Evolutionary conservation across 768 basidiomycete genomes (phyloP).

Genomic region (Pleurotus platypus): DNA sequence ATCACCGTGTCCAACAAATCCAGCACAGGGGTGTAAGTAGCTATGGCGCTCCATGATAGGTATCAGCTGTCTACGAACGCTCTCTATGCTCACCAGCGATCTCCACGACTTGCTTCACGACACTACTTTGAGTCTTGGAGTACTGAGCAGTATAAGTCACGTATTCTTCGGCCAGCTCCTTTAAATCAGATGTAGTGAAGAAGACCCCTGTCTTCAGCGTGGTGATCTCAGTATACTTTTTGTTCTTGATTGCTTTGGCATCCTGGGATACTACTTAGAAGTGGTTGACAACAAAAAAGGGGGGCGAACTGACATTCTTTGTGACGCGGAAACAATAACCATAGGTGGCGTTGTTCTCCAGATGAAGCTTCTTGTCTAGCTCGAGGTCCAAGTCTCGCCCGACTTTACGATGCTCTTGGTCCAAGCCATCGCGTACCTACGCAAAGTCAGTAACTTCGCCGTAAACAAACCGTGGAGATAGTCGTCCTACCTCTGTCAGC

Average conservation of each 20-base stretch:
- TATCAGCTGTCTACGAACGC: constrained; percentile 35
- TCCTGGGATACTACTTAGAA: constrained; percentile 49
- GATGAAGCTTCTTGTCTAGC: constrained; percentile 91
- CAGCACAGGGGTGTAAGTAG: constrained; percentile 87
- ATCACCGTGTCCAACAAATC: constrained; percentile 80
- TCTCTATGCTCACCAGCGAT: constrained; percentile 51
- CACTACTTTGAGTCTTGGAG: constrained; percentile 65
- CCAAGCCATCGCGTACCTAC: constrained; percentile 72
- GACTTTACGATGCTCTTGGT: constrained; percentile 71
- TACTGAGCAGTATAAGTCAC: constrained; percentile 67
- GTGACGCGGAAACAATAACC: constrained; percentile 93
- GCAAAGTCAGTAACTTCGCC: neutral
- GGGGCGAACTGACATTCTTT: constrained; percentile 62
- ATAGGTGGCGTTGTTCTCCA: constrained; percentile 86
- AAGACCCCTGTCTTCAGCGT: constrained; percentile 84
- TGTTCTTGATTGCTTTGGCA: constrained; percentile 63
- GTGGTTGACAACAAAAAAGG: neutral
- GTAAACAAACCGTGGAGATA: neutral
- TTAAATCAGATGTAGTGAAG: constrained; percentile 80
- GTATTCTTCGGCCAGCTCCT: constrained; percentile 68
- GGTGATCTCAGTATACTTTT: constrained; percentile 78
- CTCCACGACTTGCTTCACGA: constrained; percentile 90
- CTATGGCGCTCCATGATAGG: constrained; percentile 33
- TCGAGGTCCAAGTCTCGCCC: constrained; percentile 75
- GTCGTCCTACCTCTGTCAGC: constrained; percentile 48